These are phyloP conservation scores for Pseudohyphozyma bogoriensis DNA, from an alignment of 768 basidiomycete genomes.

Conservation along the genomic window DNA sequence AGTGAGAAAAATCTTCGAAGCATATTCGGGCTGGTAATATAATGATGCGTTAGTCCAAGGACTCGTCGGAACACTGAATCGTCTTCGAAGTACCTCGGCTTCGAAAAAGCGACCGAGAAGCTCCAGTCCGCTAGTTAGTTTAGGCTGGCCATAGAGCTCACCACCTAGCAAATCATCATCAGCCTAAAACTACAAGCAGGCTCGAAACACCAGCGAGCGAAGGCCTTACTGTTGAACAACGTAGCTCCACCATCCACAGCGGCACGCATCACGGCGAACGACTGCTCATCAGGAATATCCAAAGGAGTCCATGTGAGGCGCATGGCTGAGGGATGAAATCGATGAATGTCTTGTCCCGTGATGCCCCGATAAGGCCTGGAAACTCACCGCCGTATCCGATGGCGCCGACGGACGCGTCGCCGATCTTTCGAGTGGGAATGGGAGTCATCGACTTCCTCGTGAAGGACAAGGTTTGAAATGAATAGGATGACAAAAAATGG, in stretches of 20 bases:
- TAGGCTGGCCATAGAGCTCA: conserved; percentile 51
- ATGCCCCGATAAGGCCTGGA: too few species aligned
- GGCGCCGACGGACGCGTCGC: conserved; percentile 31
- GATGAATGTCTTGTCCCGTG: conserved; percentile 31
- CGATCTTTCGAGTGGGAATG: conserved; percentile 5
- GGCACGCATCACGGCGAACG: conserved; percentile 51
- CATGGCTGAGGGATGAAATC: background rate
- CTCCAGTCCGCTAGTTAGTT: conserved; percentile 44
- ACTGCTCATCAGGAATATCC: conserved; percentile 48
- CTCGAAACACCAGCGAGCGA: too few species aligned
- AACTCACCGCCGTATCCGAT: conserved; percentile 47
- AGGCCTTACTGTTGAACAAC: too few species aligned
- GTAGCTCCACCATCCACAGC: background rate
- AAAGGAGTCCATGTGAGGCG: conserved; percentile 40
- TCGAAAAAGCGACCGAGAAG: conserved; percentile 48
- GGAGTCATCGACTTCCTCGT: too few species aligned
- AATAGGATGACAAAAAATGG: too few species aligned
- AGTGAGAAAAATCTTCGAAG: background rate
- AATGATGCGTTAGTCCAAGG: too few species aligned
- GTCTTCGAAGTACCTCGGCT: too few species aligned
- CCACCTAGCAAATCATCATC: too few species aligned
- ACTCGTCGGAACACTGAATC: too few species aligned
- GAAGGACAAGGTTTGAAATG: too few species aligned
- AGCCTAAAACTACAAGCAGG: too few species aligned
- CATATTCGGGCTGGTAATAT: background rate